A percentile compares a stretch with the other conserved stretches of the same genome.
Conservation (phyloP, 208 protist species). For the Plasmodiophora brassicae region DNA sequence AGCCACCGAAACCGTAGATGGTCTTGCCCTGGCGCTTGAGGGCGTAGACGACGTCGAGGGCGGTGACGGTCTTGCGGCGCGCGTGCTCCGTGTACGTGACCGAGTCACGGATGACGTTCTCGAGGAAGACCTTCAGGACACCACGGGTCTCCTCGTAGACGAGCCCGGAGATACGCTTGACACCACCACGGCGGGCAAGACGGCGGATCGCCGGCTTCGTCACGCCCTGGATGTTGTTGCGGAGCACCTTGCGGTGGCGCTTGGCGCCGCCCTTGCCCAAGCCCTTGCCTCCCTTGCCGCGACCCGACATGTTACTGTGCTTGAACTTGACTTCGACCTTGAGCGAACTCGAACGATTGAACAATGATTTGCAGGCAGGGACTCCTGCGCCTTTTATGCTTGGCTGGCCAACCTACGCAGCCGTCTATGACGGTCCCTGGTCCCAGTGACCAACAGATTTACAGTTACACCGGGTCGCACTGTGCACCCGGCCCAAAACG, state of each 20-base stretch:
- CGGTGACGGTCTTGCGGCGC: constrained; percentile 83
- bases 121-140: constrained; percentile 81
- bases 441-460: too few relatives aligned
- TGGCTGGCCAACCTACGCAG: too few relatives aligned
- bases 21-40: constrained; percentile 87
- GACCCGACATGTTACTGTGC: constrained; percentile 43
- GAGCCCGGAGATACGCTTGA: constrained; percentile 80
- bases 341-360: too few relatives aligned
- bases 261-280: constrained; percentile 81
- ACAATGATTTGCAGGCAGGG: too few relatives aligned
- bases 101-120: constrained; percentile 81
- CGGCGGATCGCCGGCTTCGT: constrained; percentile 82
- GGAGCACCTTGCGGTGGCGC: constrained; percentile 77
- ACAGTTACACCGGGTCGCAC: too few relatives aligned
- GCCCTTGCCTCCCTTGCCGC: constrained; percentile 58
- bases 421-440: too few relatives aligned
- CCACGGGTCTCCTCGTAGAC: constrained; percentile 83
- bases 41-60: constrained; percentile 88
- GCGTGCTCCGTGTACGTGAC: constrained; percentile 90
- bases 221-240: constrained; percentile 80
- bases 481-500: too few relatives aligned
- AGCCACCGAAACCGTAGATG: constrained; percentile 84
- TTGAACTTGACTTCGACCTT: too few relatives aligned
- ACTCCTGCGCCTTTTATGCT: too few relatives aligned
- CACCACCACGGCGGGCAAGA: constrained; percentile 80